Evolutionary conservation across 805 yeast genomes (phyloP).

Genomic region (Sugiyamaella smithiae): DNA sequence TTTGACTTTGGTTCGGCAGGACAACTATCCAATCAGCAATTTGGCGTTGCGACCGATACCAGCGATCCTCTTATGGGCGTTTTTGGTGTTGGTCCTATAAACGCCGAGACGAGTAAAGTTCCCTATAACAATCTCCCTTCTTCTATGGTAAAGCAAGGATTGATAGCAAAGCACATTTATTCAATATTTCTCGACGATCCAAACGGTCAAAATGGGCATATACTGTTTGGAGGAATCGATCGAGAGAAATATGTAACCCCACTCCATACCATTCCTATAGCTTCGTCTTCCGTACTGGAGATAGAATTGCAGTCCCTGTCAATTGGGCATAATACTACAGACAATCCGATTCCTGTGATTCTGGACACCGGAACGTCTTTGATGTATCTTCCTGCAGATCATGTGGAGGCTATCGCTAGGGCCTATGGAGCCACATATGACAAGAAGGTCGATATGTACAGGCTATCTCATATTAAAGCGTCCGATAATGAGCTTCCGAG

Average conservation of each 20-base stretch:
- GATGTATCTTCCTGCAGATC: conserved; percentile 44
- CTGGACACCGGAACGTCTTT: conserved; percentile 59
- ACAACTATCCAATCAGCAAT: conserved; percentile 49
- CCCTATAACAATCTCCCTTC: conserved; percentile 61
- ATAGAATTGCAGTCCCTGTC: conserved; percentile 25
- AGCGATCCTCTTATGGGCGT: conserved; percentile 29
- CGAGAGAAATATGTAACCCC: conserved; percentile 43
- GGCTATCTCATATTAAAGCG: conserved; percentile 36
- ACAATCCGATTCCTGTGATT: conserved; percentile 33
- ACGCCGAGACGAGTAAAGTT: conserved; percentile 21
- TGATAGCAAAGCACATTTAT: conserved; percentile 54
- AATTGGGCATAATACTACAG: conserved; percentile 12
- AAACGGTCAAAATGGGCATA: conserved; percentile 43
- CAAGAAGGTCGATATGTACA: conserved; percentile 40
- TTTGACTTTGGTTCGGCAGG: conserved; percentile 48
- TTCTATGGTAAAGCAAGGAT: conserved; percentile 54
- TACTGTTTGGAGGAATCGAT: conserved; percentile 73
- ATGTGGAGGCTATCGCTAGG: conserved; percentile 35
- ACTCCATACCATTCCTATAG: conserved; percentile 20
- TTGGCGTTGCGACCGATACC: conserved; percentile 75
- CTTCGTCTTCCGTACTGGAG: conserved; percentile 19
- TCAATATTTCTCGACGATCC: conserved; percentile 57
- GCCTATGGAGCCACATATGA: conserved; percentile 43
- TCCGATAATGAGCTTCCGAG: conserved; percentile 19
- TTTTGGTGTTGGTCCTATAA: conserved; percentile 25